Conservation (phyloP, 805 yeast genomes). For the Wickerhamomyces queroliae region DNA sequence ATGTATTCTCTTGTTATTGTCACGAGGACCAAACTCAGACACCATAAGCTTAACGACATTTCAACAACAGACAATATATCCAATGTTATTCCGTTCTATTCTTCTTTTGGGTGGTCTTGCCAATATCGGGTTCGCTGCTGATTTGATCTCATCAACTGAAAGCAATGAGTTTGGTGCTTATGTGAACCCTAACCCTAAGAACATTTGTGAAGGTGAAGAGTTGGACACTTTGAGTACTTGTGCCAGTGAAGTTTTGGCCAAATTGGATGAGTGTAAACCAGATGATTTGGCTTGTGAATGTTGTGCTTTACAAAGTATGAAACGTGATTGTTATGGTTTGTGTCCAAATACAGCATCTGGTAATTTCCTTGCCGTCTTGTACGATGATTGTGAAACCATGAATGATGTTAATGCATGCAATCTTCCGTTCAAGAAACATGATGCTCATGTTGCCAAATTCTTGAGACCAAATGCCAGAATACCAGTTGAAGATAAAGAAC, state of each 20-base stretch:
- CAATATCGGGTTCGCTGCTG: conserved; percentile 3
- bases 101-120: background rate
- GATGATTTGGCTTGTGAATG: conserved; percentile 53
- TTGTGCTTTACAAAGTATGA: conserved; percentile 46
- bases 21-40: too few relatives aligned
- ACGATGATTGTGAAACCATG: conserved; percentile 39
- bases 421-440: conserved; percentile 42
- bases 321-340: conserved; percentile 38
- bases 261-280: conserved; percentile 44
- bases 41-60: too few relatives aligned
- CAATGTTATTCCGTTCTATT: conserved; percentile 10
- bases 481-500: conserved; percentile 21
- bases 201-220: conserved; percentile 39
- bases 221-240: conserved; percentile 35
- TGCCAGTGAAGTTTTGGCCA: conserved; percentile 39
- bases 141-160: conserved; percentile 15
- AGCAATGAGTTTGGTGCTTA: conserved; percentile 34
- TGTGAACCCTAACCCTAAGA: conserved; percentile 40
- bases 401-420: conserved; percentile 46
- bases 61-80: too few relatives aligned
- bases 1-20: too few relatives aligned
- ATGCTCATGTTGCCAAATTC: conserved; percentile 24
- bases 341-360: conserved; percentile 43
- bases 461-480: conserved; percentile 20
- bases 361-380: conserved; percentile 38